Evolutionary conservation across 1,284 basidiomycete genomes (phyloP), one percentile per base, ranked within the genome.

Genomic region (Ustilago nuda): DNA sequence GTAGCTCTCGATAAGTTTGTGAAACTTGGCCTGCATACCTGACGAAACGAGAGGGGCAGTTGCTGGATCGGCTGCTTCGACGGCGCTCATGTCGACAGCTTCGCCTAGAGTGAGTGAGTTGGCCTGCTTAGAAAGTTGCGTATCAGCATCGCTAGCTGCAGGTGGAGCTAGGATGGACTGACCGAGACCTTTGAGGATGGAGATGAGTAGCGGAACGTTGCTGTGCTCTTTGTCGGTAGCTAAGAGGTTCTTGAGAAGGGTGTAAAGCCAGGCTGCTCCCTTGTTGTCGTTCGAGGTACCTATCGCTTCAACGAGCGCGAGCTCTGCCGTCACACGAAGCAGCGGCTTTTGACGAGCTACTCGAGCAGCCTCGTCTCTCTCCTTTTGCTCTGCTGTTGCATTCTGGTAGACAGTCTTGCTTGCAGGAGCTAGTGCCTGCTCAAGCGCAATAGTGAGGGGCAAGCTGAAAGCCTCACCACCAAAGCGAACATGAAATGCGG

Each of bases 1-100:
- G 86, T 98, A 99, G 1, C 91, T 92, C 85, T 94, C 92, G 79
- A 95, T 94, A 89, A 98, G 92, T 78, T 92, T 92, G 86, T 92
- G 93, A 87, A 98, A 96, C 59, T 93, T 91, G 80, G 93, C 92
- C 56, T 94, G 91, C 65, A 92, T 90, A 45, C 94, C 93, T 71
- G 90, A 90, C 78, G 94, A 92, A 6, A 98, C 71, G 0, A 89
- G 88, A 1, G 91, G 89, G 1, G 87, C 85, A 3, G 23, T 50
- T 6, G 63, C 33, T 0, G 55, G 61, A 32, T 74, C 65, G 11
- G 41, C 15, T 11, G 56, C 33, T 13, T 68, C 65, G 19, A 69
- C 32, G 7, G 27, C 56, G 13, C 66, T 51, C 32, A 54, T 48
- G n/a, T 66, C 60, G 15, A 67, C 55, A 15, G 61, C 71, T 41